Base-by-base conservation (phyloP, 768 basidiomycete species). In the Serendipita sp. region DNA sequence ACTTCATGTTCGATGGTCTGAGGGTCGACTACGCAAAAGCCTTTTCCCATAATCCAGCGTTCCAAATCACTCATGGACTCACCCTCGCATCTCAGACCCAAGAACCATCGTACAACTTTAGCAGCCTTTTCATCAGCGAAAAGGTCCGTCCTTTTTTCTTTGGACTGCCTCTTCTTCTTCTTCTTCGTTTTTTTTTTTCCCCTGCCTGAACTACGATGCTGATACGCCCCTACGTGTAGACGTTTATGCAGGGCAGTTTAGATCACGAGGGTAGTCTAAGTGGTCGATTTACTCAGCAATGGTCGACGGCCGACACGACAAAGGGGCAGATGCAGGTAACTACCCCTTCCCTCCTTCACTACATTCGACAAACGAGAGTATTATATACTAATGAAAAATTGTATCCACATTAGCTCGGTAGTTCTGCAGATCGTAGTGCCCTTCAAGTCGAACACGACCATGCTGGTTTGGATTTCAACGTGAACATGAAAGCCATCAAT, bases 1-100 rank as follows among this genome's bases (percentile, higher is more conserved):
- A 95, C 78, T 95, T 87, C 77, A 84, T 92, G 71, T 98, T 98
- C 74, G 96, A 99, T 78, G 96, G 96, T 68, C 31, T 81, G 94
- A 69, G 48, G 18, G 96, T 95, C 36, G 96, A 99, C 78, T 79
- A 98, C 69, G 87, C 90, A 55, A 99, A 98, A 77, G 86, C 82
- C 69, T 79, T 98, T 69, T 95, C 92, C 33, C 80, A 87, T 73
- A 90, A 84, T 73, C 96, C 96, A n/a, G 83, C 89, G 62, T 98
- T 98, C 82, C 95, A 98, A 78, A 88, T 97, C 69, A 94, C 93
- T 66, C 96, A 99, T 74, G 89, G 92, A 27, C 97, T 99, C 76
- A 80, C 85, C 65, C 78, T 97, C 64, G 96, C 91, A 18, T 91
- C 91, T 18, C 87, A 88, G 73, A 82, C 85, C n/a, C 74, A 79